Conservation (phyloP, 139 green algal species). For the Protoeuglena noctilucae region DNA sequence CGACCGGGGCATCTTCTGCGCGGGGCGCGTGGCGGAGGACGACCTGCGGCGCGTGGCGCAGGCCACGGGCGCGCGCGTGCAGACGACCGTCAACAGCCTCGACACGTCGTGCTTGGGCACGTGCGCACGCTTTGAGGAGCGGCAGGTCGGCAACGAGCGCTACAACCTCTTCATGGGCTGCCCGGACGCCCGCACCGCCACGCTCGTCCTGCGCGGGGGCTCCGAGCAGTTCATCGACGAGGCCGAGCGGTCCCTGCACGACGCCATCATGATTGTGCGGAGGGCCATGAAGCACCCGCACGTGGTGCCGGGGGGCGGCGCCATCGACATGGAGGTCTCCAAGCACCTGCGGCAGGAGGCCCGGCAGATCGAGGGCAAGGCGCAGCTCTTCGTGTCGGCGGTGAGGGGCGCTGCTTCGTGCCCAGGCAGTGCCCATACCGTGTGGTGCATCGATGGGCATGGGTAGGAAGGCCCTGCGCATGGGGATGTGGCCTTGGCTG, state of each 20-base stretch:
- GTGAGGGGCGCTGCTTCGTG: no score
- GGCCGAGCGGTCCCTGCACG: slow-evolving; percentile 86
- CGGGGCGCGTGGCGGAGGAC: slow-evolving; percentile 62
- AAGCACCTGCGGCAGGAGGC: slow-evolving; percentile 15
- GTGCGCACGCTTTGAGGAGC: slow-evolving; percentile 84
- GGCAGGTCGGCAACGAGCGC: slow-evolving; percentile 87
- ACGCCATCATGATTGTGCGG: slow-evolving; percentile 97
- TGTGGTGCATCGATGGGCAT: no score
- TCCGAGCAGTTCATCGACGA: slow-evolving; percentile 92
- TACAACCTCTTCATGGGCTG: slow-evolving; percentile 98
- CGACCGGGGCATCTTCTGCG: slow-evolving; percentile 92
- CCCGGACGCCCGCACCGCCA: slow-evolving; percentile 69
- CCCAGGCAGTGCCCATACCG: slow-evolving; percentile 10
- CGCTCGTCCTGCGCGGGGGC: slow-evolving; percentile 88
- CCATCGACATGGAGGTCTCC: slow-evolving; percentile 83
- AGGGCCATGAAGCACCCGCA: slow-evolving; percentile 55
- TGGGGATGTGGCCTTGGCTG: no score
- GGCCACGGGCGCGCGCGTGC: slow-evolving; percentile 58
- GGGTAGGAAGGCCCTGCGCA: no score
- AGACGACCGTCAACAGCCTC: slow-evolving; percentile 90
- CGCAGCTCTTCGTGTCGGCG: slow-evolving; percentile 93
- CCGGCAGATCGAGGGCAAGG: slow-evolving; percentile 59
- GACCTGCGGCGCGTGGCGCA: slow-evolving; percentile 79
- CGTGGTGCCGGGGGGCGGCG: slow-evolving; percentile 84
- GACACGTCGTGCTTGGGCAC: slow-evolving; percentile 56